phyloP scores from a whole-genome alignment of 495 filamentous ascomycete species.

The Talaromyces borbonicus region DNA sequence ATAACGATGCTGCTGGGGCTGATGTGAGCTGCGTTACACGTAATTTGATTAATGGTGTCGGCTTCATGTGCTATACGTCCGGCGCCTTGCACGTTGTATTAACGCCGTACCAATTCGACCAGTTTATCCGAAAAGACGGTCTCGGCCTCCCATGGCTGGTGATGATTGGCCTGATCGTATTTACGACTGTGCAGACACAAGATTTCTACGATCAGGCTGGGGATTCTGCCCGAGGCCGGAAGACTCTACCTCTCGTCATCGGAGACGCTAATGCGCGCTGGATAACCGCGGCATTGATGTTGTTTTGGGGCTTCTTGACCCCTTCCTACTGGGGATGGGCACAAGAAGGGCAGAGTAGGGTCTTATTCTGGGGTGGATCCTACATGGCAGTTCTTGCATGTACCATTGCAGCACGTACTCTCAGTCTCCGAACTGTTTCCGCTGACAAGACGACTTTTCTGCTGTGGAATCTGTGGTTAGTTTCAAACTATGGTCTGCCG shows the following conservation, averaged over 20 bases:
- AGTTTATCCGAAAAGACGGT: not conserved
- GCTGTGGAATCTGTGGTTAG: slow-evolving; percentile 10
- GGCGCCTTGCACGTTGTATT: slow-evolving; percentile 21
- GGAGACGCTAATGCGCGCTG: slow-evolving; percentile 30
- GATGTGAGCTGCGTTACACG: slow-evolving; percentile 14
- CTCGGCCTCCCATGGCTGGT: slow-evolving; percentile 25
- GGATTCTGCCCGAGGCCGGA: slow-evolving; percentile 26
- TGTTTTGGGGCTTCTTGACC: slow-evolving; percentile 25
- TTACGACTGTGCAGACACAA: slow-evolving; percentile 36
- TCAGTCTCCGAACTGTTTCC: not conserved
- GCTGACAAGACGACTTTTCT: slow-evolving; percentile 10
- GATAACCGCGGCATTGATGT: slow-evolving; percentile 23
- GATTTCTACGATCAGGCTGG: slow-evolving; percentile 34
- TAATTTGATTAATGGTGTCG: slow-evolving; percentile 23
- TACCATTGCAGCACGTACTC: not conserved
- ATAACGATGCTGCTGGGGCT: slow-evolving; percentile 25
- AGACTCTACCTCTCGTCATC: slow-evolving; percentile 27
- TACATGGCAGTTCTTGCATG: too few relatives aligned
- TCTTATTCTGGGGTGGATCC: not conserved
- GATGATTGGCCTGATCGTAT: slow-evolving; percentile 28
- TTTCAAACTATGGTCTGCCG: slow-evolving; percentile 8
- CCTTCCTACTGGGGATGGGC: slow-evolving; percentile 19
- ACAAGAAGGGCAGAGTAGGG: not conserved
- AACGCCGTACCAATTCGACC: not conserved
- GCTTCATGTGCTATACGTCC: slow-evolving; percentile 17